Evolutionary conservation across 805 yeast species (phyloP), one percentile per base, ranked within the genome.

Genomic region (Yarrowia sp.): DNA sequence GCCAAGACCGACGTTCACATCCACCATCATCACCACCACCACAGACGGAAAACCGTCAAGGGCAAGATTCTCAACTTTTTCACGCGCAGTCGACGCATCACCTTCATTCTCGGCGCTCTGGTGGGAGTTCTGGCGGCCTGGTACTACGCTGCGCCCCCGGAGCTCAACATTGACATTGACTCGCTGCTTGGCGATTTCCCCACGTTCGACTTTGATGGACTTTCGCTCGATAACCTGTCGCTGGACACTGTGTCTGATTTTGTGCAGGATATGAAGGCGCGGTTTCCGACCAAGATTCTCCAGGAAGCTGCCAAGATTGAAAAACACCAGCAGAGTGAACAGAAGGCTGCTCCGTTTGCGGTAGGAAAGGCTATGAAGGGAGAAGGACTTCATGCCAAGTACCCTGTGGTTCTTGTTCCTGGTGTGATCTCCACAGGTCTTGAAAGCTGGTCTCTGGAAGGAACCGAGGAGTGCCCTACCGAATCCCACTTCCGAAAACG

Each of bases 391-490:
- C 76, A 81, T 0, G 83, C 87, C 0, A 86, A 89, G 71, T 84
- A 86, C 77, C 97, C 97, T 8, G 97, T 95, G 14, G 85, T 95
- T 3, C 85, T 95, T 88, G 91, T 95, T 19, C 99, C 99, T 0
- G 99, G 99, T 3, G 98, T 94, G 14, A 91, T 91, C 68, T 90
- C 97, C 40, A 93, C 98, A 0, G 98, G 98, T 4, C 82, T 95
- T 45, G 99, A 95, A 78, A 88, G 92, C 61, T 95, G 99, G 99
- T 89, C 97, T 0, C 81, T 91, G 2, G 84, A 81, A 42, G 92
- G 92, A 11, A 84, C 89, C 5, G 85, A 81, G 2, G 95, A 88
- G 8, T 95, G 99, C 77, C 95, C 97, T 4, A 85, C 92, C 46
- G 86, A 88, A 70, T 83, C 87, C 10, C 96, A 94, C 77, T 95